Conservation (phyloP, 2,329 filamentous ascomycete species). For the Colletotrichum sublineola region DNA sequence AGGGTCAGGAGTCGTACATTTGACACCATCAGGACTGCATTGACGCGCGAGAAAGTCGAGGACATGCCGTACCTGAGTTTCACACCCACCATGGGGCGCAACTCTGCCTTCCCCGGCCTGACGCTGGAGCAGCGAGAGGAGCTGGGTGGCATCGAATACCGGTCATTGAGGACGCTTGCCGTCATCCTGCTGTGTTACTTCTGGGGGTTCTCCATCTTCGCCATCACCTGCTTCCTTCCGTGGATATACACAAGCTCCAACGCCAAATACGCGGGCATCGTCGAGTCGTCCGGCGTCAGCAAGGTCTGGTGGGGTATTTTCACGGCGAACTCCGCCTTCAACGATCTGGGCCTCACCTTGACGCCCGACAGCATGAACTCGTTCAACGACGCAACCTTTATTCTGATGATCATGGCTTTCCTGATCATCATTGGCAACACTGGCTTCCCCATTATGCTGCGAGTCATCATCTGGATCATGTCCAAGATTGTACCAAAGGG, state of each 20-base stretch:
- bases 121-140: conserved; percentile 94
- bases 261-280: conserved; percentile 71
- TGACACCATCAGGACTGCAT: conserved; percentile 68
- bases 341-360: conserved; percentile 93
- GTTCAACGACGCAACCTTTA: conserved; percentile 82
- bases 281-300: conserved; percentile 72
- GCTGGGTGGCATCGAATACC: conserved; percentile 95
- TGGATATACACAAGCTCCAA: conserved; percentile 78
- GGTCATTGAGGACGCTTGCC: conserved; percentile 87
- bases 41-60: conserved; percentile 66
- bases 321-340: conserved; percentile 89
- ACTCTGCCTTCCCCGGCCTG: conserved; percentile 91
- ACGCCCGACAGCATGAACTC: conserved; percentile 95
- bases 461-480: conserved; percentile 88
- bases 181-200: conserved; percentile 85
- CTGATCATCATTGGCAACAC: conserved; percentile 96
- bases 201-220: conserved; percentile 84
- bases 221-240: conserved; percentile 78
- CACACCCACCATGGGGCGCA: conserved; percentile 91
- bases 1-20: conserved; percentile 64
- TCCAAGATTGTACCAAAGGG: conserved; percentile 75
- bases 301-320: conserved; percentile 94
- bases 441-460: conserved; percentile 93
- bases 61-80: conserved; percentile 93
- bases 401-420: conserved; percentile 83